Base-by-base conservation (phyloP, 192 early-diverging fungal species). In the Piromyces sp. region DNA sequence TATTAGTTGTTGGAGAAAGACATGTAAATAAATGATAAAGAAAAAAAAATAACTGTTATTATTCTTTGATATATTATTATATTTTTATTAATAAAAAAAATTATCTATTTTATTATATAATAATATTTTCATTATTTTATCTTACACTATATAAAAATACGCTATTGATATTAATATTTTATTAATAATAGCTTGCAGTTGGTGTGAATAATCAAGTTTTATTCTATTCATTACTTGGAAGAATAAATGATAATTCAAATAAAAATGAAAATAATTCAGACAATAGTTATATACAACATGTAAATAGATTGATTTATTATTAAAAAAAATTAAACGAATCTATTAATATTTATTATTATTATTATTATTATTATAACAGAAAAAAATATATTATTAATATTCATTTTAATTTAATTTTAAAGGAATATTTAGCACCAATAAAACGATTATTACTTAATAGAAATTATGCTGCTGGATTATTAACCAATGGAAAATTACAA, bases 401-500 rank as follows among this genome's bases (percentile, higher is more conserved):
- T 26, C 1, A 1, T 82, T 30, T 11, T 28, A 29, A 16, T 28
- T 0, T 14, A 31, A 19, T 83, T 3, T 5, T 19, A 80, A 30
- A 87, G 85, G 86, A 87, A 28, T 87, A 87, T 80, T 28, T 81
- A 28, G 84, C 79, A 17, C 78, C 82, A 78, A 80, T 87, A 13
- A 85, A 81, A 80, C 29, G 51, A 14, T 31, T 87, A 26, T 79
- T 42, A n/a, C 82, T 89, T 79, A 89, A 87, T 83, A 79, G 51
- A 5, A 68, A 40, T 30, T 88, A 83, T 79, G 84, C 83, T 6
- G 85, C 86, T 12, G 84, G 81, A 5, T 29, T 88, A 30, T 79
- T 89, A 16, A 68, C 79, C 19, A 83, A 86, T 81, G 88, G 88
- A 68, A 79, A 80, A 22, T 81, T 89, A 19, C 82, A 88, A 40